Percentiles rank a stretch among this genome's conserved stretches.
Evolutionary conservation across 352 stramenopile genomes (phyloP).

Genomic region (Pythium periplocum): DNA sequence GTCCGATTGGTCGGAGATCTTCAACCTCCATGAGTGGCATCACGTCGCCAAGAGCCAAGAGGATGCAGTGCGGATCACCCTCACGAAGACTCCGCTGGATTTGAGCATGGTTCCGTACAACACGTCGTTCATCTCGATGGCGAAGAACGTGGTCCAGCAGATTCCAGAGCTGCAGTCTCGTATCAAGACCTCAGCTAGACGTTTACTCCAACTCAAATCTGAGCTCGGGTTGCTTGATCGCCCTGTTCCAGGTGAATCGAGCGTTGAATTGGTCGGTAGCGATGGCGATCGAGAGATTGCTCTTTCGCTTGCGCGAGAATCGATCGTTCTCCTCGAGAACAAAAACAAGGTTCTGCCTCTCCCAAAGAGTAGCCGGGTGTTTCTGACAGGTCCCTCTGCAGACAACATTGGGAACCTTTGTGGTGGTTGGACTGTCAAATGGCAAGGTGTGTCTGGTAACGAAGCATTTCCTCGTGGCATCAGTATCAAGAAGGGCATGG

Average conservation of each 20-base stretch:
- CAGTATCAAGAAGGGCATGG: conserved; percentile 20
- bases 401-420: conserved; percentile 71
- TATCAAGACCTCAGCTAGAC: conserved; percentile 11
- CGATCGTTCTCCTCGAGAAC: conserved; percentile 86
- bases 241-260: conserved; percentile 16
- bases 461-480: conserved; percentile 21
- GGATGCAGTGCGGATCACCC: conserved; percentile 35
- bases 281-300: conserved; percentile 10
- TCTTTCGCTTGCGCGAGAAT: conserved; percentile 19
- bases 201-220: conserved; percentile 21
- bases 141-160: conserved; percentile 14
- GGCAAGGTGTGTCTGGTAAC: conserved; percentile 36
- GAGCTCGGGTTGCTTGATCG: conserved; percentile 17
- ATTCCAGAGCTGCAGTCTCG: conserved; percentile 10
- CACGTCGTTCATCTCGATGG: conserved; percentile 21
- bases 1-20: conserved; percentile 83
- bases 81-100: conserved; percentile 64
- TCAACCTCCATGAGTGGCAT: conserved; percentile 63
- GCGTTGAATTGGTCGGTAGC: conserved; percentile 9
- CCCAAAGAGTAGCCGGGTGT: conserved; percentile 16
- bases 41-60: conserved; percentile 25
- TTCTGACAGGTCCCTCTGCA: conserved; percentile 55
- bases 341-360: conserved; percentile 48
- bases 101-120: conserved; percentile 70
- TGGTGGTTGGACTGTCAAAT: conserved; percentile 82